Evolutionary conservation across 2,329 filamentous ascomycete species (phyloP).

Genomic region (Colletotrichum navitas): DNA sequence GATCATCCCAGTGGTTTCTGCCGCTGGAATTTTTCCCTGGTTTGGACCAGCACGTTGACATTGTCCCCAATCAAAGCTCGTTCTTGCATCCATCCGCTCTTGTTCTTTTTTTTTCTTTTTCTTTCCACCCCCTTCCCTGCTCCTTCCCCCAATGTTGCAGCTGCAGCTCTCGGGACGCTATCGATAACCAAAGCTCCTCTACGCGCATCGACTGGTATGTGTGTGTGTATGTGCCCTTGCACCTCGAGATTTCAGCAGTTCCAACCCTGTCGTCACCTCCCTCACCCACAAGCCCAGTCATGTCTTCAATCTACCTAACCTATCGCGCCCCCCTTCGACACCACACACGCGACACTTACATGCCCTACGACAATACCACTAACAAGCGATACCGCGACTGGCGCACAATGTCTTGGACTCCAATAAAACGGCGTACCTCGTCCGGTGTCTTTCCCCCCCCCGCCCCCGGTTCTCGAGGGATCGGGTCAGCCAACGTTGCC

Average conservation of each 20-base stretch:
- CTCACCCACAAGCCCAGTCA: neutral
- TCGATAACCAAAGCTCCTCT: constrained; percentile 37
- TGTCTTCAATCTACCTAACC: neutral
- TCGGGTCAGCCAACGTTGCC: constrained; percentile 30
- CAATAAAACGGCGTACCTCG: neutral
- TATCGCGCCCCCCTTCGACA: neutral
- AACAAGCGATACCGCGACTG: neutral
- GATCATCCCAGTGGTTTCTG: constrained; percentile 11
- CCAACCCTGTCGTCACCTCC: constrained; percentile 8
- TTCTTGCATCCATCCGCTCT: neutral
- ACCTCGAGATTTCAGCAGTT: constrained; percentile 11
- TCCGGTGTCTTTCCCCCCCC: neutral
- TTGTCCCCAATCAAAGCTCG: constrained; percentile 24
- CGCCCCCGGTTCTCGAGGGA: constrained; percentile 3
- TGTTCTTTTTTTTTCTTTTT: neutral
- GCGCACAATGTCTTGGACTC: neutral
- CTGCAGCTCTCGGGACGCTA: constrained; percentile 35
- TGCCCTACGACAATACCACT: neutral
- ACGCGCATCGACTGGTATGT: neutral
- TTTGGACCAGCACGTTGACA: constrained; percentile 20
- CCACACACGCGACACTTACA: constrained; percentile 7
- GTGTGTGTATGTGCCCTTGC: neutral
- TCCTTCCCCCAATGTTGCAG: neutral
- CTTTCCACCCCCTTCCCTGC: neutral
- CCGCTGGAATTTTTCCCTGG: constrained; percentile 29